A percentile compares a stretch with the other conserved stretches of the same genome.
phyloP scores from a whole-genome alignment of 805 yeast genomes.

The Pichia kluyveri region DNA sequence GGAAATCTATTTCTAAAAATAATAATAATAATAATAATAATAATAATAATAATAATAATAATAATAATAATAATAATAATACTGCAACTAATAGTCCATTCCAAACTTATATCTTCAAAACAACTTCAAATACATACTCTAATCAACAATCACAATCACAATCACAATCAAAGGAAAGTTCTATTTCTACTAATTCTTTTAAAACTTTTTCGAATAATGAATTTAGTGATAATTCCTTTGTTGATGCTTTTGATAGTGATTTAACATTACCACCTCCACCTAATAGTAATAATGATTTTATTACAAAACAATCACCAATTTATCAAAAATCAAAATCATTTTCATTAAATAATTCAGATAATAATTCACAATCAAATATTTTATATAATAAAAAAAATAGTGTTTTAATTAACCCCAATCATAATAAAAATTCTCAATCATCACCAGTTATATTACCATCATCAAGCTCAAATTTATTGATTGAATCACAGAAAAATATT shows the following conservation, averaged over 20 bases:
- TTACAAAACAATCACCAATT: neutral
- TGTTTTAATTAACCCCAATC: slow-evolving; percentile 25
- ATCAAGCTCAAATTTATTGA: neutral
- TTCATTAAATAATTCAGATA: no score
- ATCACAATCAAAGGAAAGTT: neutral
- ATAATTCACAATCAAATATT: no score
- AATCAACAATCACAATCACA: neutral
- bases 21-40: no score
- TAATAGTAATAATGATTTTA: neutral
- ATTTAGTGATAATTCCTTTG: slow-evolving; percentile 3
- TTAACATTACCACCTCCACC: slow-evolving; percentile 20
- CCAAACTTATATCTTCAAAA: slow-evolving; percentile 5
- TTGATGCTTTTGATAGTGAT: slow-evolving; percentile 13
- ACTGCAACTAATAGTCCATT: neutral
- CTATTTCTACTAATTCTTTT: neutral
- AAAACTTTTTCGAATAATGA: neutral
- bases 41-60: no score
- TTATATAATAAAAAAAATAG: slow-evolving; percentile 16
- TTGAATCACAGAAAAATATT: neutral
- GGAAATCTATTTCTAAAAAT: neutral
- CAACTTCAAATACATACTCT: no score
- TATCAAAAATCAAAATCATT: slow-evolving; percentile 6
- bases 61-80: no score
- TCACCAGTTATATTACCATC: slow-evolving; percentile 27
- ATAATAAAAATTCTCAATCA: slow-evolving; percentile 23